These are phyloP conservation scores for Clathrospora elynae DNA, from an alignment of 2,329 filamentous ascomycete genomes.

Conservation along the genomic window DNA sequence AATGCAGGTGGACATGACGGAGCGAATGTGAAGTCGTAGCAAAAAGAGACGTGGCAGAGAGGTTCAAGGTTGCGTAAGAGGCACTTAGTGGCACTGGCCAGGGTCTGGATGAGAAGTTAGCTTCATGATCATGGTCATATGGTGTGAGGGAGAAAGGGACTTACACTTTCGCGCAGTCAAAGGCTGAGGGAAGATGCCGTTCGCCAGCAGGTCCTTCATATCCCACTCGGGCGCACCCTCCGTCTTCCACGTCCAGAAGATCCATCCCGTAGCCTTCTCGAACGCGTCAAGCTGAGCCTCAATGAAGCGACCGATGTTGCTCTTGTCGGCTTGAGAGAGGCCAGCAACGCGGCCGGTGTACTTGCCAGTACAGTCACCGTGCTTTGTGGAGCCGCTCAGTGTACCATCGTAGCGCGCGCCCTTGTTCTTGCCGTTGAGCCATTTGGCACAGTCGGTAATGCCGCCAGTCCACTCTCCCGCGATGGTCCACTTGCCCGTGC, in stretches of 20 bases:
- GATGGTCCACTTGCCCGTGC: constrained; percentile 55
- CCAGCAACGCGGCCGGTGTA: constrained; percentile 51
- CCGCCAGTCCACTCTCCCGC: constrained; percentile 56
- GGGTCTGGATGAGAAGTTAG: constrained; percentile 33
- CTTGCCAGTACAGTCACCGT: constrained; percentile 54
- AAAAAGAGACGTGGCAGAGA: constrained; percentile 15
- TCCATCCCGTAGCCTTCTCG: constrained; percentile 56
- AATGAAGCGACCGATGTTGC: constrained; percentile 53
- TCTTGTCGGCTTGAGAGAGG: constrained; percentile 50
- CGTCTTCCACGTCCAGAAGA: constrained; percentile 59
- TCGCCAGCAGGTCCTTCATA: constrained; percentile 51
- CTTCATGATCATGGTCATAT: constrained; percentile 8
- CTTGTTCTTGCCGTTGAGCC: constrained; percentile 54
- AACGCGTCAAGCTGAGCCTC: constrained; percentile 55
- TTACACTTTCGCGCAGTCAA: constrained; percentile 48
- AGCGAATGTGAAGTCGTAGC: constrained; percentile 24
- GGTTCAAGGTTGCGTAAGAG: constrained; percentile 8
- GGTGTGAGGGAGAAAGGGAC: constrained; percentile 16
- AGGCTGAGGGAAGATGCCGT: constrained; percentile 57
- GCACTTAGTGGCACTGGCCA: constrained; percentile 42
- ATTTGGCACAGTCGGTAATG: constrained; percentile 56
- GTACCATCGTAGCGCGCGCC: constrained; percentile 56
- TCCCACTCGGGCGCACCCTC: constrained; percentile 57
- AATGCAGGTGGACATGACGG: constrained; percentile 4
- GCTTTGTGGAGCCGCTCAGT: constrained; percentile 43